phyloP scores from a whole-genome alignment of 2,329 filamentous ascomycete genomes.

The Hymenoscyphus fructigenus region DNA sequence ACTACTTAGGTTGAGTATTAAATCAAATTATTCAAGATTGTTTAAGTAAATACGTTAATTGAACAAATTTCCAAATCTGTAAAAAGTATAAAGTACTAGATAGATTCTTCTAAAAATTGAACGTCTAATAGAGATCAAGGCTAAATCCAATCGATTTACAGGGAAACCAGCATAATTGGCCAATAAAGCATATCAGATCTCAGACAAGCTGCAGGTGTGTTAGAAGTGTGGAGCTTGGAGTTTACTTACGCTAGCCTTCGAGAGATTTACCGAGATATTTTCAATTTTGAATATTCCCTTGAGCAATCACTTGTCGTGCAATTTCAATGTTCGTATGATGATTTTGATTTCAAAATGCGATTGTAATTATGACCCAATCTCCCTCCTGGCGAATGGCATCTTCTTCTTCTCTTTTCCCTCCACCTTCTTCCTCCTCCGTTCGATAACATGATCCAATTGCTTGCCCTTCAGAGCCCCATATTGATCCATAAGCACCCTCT shows the following conservation, averaged over 20 bases:
- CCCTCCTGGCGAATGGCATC: constrained; percentile 57
- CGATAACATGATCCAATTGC: constrained; percentile 80
- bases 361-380: constrained; percentile 5
- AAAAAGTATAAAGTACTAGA: too few species aligned
- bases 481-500: constrained; percentile 73
- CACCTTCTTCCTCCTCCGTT: constrained; percentile 86
- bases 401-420: constrained; percentile 80
- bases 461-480: constrained; percentile 82
- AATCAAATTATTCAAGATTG: too few species aligned
- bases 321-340: background rate
- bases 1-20: too few species aligned
- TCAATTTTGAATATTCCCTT: background rate
- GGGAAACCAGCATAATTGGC: too few species aligned
- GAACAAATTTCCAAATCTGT: too few species aligned
- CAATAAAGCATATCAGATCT: too few species aligned
- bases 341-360: background rate
- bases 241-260: background rate
- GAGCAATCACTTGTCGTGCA: background rate
- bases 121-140: too few species aligned
- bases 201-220: too few species aligned
- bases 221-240: too few species aligned
- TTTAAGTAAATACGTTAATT: too few species aligned
- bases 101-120: too few species aligned
- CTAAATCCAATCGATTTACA: too few species aligned
- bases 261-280: background rate